These are phyloP conservation scores for Chalaropsis thielavioides DNA, from an alignment of 2,329 filamentous ascomycete species.

Conservation along the genomic window DNA sequence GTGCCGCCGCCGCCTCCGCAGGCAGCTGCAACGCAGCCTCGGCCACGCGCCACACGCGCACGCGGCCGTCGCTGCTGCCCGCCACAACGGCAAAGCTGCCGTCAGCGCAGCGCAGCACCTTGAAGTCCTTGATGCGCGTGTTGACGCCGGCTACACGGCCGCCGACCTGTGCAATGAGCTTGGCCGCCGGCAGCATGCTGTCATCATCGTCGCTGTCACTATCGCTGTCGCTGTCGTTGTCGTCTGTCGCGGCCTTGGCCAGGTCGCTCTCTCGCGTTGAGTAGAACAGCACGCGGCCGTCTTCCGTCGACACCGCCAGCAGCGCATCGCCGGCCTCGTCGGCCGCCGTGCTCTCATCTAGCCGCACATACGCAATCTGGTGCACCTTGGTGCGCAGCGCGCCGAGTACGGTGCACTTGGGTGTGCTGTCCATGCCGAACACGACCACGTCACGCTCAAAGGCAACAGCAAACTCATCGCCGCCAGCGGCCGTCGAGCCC, in stretches of 20 bases:
- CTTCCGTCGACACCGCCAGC: slow-evolving; percentile 73
- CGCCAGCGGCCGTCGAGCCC: slow-evolving; percentile 52
- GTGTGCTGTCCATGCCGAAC: slow-evolving; percentile 77
- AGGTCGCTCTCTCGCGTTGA: slow-evolving; percentile 45
- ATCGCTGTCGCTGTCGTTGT: slow-evolving; percentile 27
- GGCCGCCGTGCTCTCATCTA: slow-evolving; percentile 34
- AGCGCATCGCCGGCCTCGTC: slow-evolving; percentile 29
- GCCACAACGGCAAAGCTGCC: slow-evolving; percentile 46
- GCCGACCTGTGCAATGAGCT: slow-evolving; percentile 62
- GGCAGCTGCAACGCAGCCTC: slow-evolving; percentile 23
- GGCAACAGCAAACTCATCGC: slow-evolving; percentile 72
- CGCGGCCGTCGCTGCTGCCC: slow-evolving; percentile 69
- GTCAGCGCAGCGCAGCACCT: slow-evolving; percentile 38
- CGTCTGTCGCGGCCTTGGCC: slow-evolving; percentile 21
- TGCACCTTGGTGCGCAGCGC: slow-evolving; percentile 65
- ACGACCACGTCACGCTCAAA: slow-evolving; percentile 78
- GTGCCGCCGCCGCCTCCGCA: slow-evolving; percentile 20
- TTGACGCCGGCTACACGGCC: slow-evolving; percentile 53
- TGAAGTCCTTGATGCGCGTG: slow-evolving; percentile 79
- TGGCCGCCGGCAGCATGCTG: slow-evolving; percentile 39
- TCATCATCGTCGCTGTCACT: slow-evolving; percentile 25
- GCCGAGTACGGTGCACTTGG: slow-evolving; percentile 58
- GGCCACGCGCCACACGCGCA: slow-evolving; percentile 60
- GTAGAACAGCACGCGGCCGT: slow-evolving; percentile 75
- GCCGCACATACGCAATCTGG: slow-evolving; percentile 56